Conservation (phyloP, 306 rosid genomes). For the Prunus mume region DNA sequence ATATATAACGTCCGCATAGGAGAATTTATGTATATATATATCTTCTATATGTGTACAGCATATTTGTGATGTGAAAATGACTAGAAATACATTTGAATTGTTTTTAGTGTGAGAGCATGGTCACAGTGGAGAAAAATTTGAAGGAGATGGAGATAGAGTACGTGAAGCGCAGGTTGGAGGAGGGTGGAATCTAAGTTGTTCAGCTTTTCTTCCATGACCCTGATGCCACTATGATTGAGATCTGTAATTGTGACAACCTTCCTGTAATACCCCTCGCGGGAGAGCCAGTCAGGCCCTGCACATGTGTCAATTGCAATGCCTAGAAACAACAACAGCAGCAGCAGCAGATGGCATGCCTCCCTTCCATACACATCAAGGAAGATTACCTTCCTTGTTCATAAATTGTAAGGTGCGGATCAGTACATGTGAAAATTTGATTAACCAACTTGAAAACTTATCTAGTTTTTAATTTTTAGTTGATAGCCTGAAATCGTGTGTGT, state of each 20-base stretch:
- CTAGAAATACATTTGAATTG: too few relatives aligned
- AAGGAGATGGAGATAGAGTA: too few relatives aligned
- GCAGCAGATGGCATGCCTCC: conserved; percentile 7
- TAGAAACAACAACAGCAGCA: conserved; percentile 6
- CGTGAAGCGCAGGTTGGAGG: too few relatives aligned
- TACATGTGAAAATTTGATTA: neutral
- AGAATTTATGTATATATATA: too few relatives aligned
- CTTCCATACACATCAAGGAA: neutral
- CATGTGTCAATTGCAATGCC: conserved; percentile 39
- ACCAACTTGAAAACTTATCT: neutral
- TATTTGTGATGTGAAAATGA: too few relatives aligned
- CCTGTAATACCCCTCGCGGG: conserved; percentile 48
- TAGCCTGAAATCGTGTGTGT: too few relatives aligned
- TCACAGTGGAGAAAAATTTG: too few relatives aligned
- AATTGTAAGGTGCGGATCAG: neutral
- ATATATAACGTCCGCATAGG: too few relatives aligned
- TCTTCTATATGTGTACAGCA: too few relatives aligned
- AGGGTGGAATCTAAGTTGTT: too few relatives aligned
- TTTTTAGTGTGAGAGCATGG: too few relatives aligned
- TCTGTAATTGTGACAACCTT: conserved; percentile 77
- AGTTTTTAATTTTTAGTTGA: too few relatives aligned
- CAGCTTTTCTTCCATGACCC: conserved; percentile 79
- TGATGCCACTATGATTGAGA: conserved; percentile 73
- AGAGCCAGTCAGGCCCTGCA: conserved; percentile 31
- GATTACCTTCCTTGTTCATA: conserved; percentile 22